Base-by-base conservation (phyloP, 352 stramenopile species). In the Pythium pectinolyticum region DNA sequence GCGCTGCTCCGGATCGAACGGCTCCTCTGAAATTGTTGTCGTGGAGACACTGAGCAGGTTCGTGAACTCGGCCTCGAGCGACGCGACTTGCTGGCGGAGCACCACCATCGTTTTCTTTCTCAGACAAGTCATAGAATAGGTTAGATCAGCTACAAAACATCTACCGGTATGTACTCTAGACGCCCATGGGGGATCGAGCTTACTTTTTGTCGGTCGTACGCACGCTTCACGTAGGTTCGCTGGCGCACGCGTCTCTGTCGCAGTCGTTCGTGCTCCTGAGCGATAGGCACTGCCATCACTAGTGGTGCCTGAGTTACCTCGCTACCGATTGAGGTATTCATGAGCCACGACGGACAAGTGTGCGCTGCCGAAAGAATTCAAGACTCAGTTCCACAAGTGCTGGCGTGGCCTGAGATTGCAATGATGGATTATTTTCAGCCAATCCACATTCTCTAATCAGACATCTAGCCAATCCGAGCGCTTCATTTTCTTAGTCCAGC, bases 201-300 rank as follows among this genome's bases (percentile, higher is more conserved):
- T 11, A 46, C 54, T 41, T 61, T 61, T 15, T 61, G 27, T 9
- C 54, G 39, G 32, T 61, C 54, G 43, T 61, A 61, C 2, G 54
- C 54, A 20, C 53, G 54, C 54, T 61, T 61, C 20, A 61, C 54
- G 43, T 61, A 53, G 7, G 22, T 24, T 9, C 54, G 54, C 24
- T 61, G 54, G n/a, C 54, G 54, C 19, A 37, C 9, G 3, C 52
- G 52, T 25, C 39, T 49, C 12, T 28, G 27, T 5, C 19, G 25
- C 1, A 50, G 52, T 17, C 24, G 50, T 34, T 31, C 20, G 19
- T 50, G 20, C 39, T 5, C n/a, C 39, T 22, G n/a, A 46, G 39
- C 20, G 20, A 46, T 19, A 7, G 35, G 3, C 3, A n/a, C n/a
- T n/a, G n/a, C n/a, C n/a, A n/a, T n/a, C n/a, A n/a, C n/a, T n/a